A percentile compares a stretch with the other conserved stretches of the same genome.
Conservation (phyloP, 768 basidiomycete species). For the Porphyrellus cyaneotinctus region DNA sequence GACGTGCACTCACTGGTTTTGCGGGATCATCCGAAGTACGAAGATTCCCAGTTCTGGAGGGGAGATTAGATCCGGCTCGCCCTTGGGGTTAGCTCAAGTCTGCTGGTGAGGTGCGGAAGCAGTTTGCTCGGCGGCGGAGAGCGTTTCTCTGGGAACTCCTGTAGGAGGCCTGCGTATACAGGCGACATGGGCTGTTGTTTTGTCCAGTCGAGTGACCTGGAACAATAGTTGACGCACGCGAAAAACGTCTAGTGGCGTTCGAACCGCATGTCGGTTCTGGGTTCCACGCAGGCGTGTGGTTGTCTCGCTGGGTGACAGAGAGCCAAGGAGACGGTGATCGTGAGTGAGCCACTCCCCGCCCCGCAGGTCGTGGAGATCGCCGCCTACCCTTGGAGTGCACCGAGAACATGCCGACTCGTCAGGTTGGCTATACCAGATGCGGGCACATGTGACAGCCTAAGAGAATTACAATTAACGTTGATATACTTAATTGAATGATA, state of each 20-base stretch:
- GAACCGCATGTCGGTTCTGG: slow-evolving; percentile 1
- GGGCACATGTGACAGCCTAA: neutral
- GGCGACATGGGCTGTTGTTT: neutral
- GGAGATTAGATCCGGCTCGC: slow-evolving; percentile 25
- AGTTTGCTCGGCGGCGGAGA: slow-evolving; percentile 1
- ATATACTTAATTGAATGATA: neutral
- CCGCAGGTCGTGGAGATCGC: neutral
- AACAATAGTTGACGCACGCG: slow-evolving; percentile 24
- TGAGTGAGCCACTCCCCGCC: neutral
- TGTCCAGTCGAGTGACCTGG: slow-evolving; percentile 9
- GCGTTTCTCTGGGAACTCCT: neutral
- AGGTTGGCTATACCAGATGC: neutral
- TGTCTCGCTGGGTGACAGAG: neutral
- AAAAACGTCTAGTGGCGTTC: slow-evolving; percentile 29
- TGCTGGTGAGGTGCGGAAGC: neutral
- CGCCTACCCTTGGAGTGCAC: neutral
- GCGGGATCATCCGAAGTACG: slow-evolving; percentile 21
- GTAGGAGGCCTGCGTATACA: neutral
- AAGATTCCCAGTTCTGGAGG: slow-evolving; percentile 24
- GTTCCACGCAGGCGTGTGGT: slow-evolving; percentile 2
- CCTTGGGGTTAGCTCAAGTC: slow-evolving; percentile 1
- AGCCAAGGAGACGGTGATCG: neutral
- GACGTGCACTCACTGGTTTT: neutral
- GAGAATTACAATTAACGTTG: slow-evolving; percentile 24
- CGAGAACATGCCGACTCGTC: neutral